Conservation (phyloP, 495 filamentous ascomycete species). For the Xylaria venustula region DNA sequence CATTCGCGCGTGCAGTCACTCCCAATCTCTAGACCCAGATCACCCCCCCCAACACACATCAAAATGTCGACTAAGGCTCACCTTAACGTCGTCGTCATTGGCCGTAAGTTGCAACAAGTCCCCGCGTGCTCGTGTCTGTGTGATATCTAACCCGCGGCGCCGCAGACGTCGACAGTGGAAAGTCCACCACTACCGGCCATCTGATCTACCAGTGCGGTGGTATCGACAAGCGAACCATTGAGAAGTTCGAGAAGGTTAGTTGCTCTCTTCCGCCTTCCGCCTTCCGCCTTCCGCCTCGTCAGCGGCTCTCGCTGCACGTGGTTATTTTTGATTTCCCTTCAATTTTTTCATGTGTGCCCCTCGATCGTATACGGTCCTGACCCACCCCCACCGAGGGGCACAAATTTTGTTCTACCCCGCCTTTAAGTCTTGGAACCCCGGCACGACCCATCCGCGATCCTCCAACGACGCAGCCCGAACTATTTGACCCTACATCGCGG, state of each 20-base stretch:
- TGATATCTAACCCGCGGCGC: slow-evolving; percentile 20
- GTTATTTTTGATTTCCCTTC: slow-evolving; percentile 15
- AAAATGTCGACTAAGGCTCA: slow-evolving; percentile 48
- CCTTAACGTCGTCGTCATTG: slow-evolving; percentile 98
- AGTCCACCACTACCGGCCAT: slow-evolving; percentile 94
- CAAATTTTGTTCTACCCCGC: slow-evolving; percentile 37
- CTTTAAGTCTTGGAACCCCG: slow-evolving; percentile 27
- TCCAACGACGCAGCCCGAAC: background rate
- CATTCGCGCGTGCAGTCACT: background rate
- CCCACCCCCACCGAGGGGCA: slow-evolving; percentile 31
- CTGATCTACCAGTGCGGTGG: slow-evolving; percentile 99
- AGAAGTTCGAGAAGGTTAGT: slow-evolving; percentile 99
- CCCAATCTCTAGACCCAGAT: slow-evolving; percentile 7
- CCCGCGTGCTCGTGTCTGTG: background rate
- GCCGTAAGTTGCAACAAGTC: slow-evolving; percentile 93
- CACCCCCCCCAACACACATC: background rate
- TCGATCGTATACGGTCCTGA: slow-evolving; percentile 15
- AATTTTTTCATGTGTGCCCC: slow-evolving; percentile 24
- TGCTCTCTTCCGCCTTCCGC: slow-evolving; percentile 20
- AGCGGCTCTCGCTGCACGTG: background rate
- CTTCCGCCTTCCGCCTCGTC: background rate
- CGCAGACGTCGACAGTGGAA: slow-evolving; percentile 96
- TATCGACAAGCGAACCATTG: slow-evolving; percentile 99
- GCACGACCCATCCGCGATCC: slow-evolving; percentile 19
- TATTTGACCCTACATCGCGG: background rate